Percentiles rank a stretch among this genome's conserved stretches.
These are phyloP conservation scores for Cylindrodendrum hubeiense DNA, from an alignment of 2,329 filamentous ascomycete species.

Conservation along the genomic window DNA sequence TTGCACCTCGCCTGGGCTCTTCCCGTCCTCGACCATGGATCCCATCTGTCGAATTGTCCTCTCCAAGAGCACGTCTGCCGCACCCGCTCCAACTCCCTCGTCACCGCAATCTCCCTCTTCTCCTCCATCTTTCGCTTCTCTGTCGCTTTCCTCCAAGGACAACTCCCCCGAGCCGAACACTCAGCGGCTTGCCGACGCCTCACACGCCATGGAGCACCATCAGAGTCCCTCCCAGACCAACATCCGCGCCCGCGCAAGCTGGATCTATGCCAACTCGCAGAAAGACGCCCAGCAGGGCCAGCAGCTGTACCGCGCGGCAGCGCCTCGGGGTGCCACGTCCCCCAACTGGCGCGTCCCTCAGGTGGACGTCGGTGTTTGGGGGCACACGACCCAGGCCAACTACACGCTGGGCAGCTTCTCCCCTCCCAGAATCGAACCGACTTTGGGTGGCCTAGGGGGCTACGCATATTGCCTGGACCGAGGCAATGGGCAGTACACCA, in stretches of 20 bases:
- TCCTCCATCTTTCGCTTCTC: constrained; percentile 1
- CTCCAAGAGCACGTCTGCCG: neutral
- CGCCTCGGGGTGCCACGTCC: constrained; percentile 36
- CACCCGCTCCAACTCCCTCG: neutral
- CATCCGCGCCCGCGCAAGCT: neutral
- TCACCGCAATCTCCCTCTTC: neutral
- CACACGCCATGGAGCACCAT: constrained; percentile 11
- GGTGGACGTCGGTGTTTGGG: constrained; percentile 15
- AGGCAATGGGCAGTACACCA: constrained; percentile 65
- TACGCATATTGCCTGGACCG: constrained; percentile 67
- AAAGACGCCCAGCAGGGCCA: constrained; percentile 26
- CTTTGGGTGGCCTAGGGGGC: constrained; percentile 17
- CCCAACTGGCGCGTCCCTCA: constrained; percentile 38
- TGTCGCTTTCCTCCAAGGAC: neutral
- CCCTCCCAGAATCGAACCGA: neutral
- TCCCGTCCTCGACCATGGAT: constrained; percentile 12
- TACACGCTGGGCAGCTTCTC: constrained; percentile 25
- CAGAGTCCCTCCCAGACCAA: neutral
- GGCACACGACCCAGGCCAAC: constrained; percentile 15
- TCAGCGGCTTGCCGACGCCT: neutral
- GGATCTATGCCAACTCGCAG: constrained; percentile 14
- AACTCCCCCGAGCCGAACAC: neutral
- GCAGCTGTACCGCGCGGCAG: constrained; percentile 29
- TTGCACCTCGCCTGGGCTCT: constrained; percentile 1
- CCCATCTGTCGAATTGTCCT: constrained; percentile 4